phyloP scores from a whole-genome alignment of 2,329 filamentous ascomycete species.

The Cordyceps fumosorosea region DNA sequence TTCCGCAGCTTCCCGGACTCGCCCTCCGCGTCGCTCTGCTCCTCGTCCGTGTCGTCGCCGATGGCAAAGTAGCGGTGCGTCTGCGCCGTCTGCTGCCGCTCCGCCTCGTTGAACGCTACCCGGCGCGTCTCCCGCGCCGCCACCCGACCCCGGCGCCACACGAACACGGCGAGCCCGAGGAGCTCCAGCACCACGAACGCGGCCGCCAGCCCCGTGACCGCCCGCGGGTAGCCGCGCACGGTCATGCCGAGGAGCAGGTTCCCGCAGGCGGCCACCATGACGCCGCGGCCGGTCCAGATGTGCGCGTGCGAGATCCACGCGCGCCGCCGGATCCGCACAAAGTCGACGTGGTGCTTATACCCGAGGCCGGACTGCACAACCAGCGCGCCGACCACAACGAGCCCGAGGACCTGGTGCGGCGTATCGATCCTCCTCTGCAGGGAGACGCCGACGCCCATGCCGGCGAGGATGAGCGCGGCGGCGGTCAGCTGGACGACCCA shows the following conservation, averaged over 20 bases:
- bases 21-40: neutral
- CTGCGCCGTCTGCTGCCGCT: neutral
- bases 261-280: constrained; percentile 8
- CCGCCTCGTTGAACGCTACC: neutral
- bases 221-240: constrained; percentile 1
- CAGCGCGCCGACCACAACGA: constrained; percentile 12
- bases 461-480: neutral
- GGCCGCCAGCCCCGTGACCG: neutral
- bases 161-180: neutral
- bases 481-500: constrained; percentile 16
- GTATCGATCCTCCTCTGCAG: neutral
- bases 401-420: constrained; percentile 16
- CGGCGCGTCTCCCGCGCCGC: neutral
- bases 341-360: constrained; percentile 18
- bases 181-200: neutral
- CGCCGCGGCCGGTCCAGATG: constrained; percentile 13
- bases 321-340: constrained; percentile 16
- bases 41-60: constrained; percentile 2
- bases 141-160: neutral
- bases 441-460: neutral
- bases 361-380: constrained; percentile 14
- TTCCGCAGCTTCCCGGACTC: neutral
- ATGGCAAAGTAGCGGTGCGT: neutral
- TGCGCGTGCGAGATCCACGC: constrained; percentile 15
- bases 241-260: constrained; percentile 7